These are phyloP conservation scores for Elasticomyces elasticus DNA, from an alignment of 495 filamentous ascomycete species.

Conservation along the genomic window DNA sequence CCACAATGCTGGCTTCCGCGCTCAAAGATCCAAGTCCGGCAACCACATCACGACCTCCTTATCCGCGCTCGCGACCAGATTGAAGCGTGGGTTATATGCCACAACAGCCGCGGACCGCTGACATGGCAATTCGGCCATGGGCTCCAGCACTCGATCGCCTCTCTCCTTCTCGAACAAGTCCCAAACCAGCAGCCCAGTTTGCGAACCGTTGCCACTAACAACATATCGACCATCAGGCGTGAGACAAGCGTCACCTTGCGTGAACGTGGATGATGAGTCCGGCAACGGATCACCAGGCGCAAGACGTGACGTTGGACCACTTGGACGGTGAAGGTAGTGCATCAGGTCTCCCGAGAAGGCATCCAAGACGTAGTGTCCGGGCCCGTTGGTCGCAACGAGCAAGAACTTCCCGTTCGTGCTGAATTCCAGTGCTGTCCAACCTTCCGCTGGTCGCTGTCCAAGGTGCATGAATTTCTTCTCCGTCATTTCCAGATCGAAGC, in stretches of 20 bases:
- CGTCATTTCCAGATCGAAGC: conserved; percentile 61
- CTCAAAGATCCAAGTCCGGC: conserved; percentile 61
- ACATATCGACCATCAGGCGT: conserved; percentile 79
- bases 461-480: conserved; percentile 43
- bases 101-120: conserved; percentile 61
- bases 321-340: conserved; percentile 44
- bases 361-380: conserved; percentile 80
- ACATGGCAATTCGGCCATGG: conserved; percentile 53
- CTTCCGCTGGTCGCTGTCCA: conserved; percentile 37
- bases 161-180: conserved; percentile 45
- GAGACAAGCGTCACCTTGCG: conserved; percentile 77
- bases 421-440: conserved; percentile 84
- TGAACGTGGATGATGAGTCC: conserved; percentile 25
- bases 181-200: conserved; percentile 66
- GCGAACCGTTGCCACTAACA: conserved; percentile 55
- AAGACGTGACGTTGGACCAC: conserved; percentile 37
- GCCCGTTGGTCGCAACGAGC: conserved; percentile 67
- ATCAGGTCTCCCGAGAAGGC: conserved; percentile 66
- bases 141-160: conserved; percentile 50
- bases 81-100: conserved; percentile 80
- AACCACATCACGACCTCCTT: conserved; percentile 85
- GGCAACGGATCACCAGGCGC: conserved; percentile 39
- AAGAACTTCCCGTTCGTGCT: conserved; percentile 87
- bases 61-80: conserved; percentile 81
- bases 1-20: no score